phyloP scores from a whole-genome alignment of 805 yeast genomes.

The Wickerhamomyces hampshirensis region DNA sequence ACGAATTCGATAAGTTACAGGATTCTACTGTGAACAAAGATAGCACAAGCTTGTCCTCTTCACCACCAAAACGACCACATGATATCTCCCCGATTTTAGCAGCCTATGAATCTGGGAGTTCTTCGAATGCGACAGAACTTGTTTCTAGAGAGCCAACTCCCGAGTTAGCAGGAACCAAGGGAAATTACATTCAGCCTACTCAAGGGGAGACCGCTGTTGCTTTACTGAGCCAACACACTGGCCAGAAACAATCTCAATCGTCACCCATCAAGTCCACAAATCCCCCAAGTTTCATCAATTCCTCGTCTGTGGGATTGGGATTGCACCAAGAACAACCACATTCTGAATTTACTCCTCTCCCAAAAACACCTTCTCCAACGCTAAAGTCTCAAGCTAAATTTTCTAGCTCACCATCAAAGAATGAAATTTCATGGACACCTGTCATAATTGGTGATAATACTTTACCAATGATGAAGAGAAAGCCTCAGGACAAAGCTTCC shows the following conservation, averaged over 20 bases:
- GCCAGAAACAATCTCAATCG: slow-evolving; percentile 1
- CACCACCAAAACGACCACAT: slow-evolving; percentile 3
- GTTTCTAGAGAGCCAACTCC: slow-evolving; percentile 11
- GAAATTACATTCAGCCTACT: too few relatives aligned
- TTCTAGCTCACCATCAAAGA: slow-evolving; percentile 13
- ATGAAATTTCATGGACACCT: slow-evolving; percentile 22
- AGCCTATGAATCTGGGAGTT: neutral
- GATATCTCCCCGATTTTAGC: neutral
- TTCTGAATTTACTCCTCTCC: slow-evolving; percentile 29
- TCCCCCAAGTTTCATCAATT: slow-evolving; percentile 9
- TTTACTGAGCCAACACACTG: too few relatives aligned
- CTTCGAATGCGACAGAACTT: neutral
- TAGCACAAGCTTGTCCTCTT: slow-evolving; percentile 3
- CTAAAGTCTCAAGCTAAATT: slow-evolving; percentile 32
- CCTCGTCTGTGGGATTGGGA: slow-evolving; percentile 13
- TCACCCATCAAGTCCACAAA: slow-evolving; percentile 9
- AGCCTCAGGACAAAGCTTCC: slow-evolving; percentile 35
- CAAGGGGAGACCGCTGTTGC: too few relatives aligned
- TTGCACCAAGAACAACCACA: slow-evolving; percentile 24
- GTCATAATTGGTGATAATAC: slow-evolving; percentile 15
- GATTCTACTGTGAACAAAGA: slow-evolving; percentile 1
- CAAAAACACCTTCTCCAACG: slow-evolving; percentile 42
- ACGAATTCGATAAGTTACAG: slow-evolving; percentile 14
- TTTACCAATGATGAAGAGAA: slow-evolving; percentile 14
- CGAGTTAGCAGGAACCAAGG: too few relatives aligned